Evolutionary conservation across 495 filamentous ascomycete species (phyloP).

Genomic region (Pyrenula aspistea): DNA sequence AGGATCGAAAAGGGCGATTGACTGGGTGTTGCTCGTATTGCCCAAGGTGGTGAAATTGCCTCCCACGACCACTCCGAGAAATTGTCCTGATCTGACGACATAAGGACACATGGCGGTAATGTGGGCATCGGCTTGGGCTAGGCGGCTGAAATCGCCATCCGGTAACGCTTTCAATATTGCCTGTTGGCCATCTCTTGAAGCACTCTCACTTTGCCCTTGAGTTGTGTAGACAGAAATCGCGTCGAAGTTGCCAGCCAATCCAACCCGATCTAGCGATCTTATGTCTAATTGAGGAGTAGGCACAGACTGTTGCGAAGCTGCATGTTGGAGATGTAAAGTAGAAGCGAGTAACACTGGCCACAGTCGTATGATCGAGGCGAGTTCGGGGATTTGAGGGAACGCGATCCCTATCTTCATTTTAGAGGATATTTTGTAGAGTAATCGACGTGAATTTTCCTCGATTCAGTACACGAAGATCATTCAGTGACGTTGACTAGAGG

Average conservation of each 20-base stretch:
- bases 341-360: not conserved
- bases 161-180: conserved; percentile 73
- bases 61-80: conserved; percentile 68
- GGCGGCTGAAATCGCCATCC: conserved; percentile 66
- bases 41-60: conserved; percentile 96
- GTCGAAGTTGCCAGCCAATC: conserved; percentile 81
- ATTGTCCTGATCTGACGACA: conserved; percentile 49
- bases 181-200: conserved; percentile 62
- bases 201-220: conserved; percentile 59
- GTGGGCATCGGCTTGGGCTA: conserved; percentile 65
- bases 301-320: conserved; percentile 22
- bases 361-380: not conserved
- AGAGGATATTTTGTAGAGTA: too few relatives aligned
- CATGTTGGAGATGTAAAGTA: not conserved
- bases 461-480: too few relatives aligned
- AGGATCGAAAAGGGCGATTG: conserved; percentile 70
- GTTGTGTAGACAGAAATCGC: conserved; percentile 85
- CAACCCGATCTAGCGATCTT: conserved; percentile 67
- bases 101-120: conserved; percentile 85
- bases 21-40: conserved; percentile 58
- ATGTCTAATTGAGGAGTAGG: conserved; percentile 74
- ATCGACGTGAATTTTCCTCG: too few relatives aligned
- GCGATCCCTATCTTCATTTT: not conserved
- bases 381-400: not conserved
- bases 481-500: too few relatives aligned